Base-by-base conservation (phyloP, 2,329 filamentous ascomycete species). In the Pyrenophora teres region DNA sequence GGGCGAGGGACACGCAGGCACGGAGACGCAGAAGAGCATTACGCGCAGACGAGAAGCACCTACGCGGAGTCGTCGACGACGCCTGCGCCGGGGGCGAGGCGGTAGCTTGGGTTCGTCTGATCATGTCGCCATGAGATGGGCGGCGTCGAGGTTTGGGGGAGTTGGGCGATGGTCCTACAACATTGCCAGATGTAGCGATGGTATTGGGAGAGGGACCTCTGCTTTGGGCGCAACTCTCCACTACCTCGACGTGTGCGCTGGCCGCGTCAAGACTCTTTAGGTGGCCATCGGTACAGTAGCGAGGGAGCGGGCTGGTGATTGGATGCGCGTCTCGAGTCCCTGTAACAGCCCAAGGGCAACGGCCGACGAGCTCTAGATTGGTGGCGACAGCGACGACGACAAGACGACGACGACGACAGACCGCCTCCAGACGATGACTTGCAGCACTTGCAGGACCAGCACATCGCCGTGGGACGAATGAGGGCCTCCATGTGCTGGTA, bases 81-180 rank as follows among this genome's bases (percentile, higher is more conserved):
- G 81, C 77, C 75, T 80, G 80, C 74, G 83, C 83, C 64, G 83
- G 81, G 72, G 84, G 86, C 61, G 85, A 86, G 60, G 70, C 69
- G 57, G 68, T 71, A 54, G 60, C 62, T 53, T 68, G 68, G 58
- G 47, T 69, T 63, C 69, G 67, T 60, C 64, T 68, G 51, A 72
- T 70, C 69, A 71, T 73, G 67, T 65, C 61, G 64, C 61, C 65
- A 63, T 64, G 52, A 45, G 50, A 23, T 31, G 33, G 33, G 55
- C 57, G 36, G 46, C 44, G 56, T 52, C 19, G 43, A 48, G 19
- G 19, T 21, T 21, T 21, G 40, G 30, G 27, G 27, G 27, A 30
- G 27, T 30, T 30, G 27, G 27, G 53, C 38, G 33, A 52, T 42
- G 41, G 52, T 37, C 27, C 56, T 63, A 60, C 52, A 31, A 52